Percentiles rank a stretch among this genome's conserved stretches.
phyloP scores from a whole-genome alignment of 139 green algal species.

The Chlorella sp. region DNA sequence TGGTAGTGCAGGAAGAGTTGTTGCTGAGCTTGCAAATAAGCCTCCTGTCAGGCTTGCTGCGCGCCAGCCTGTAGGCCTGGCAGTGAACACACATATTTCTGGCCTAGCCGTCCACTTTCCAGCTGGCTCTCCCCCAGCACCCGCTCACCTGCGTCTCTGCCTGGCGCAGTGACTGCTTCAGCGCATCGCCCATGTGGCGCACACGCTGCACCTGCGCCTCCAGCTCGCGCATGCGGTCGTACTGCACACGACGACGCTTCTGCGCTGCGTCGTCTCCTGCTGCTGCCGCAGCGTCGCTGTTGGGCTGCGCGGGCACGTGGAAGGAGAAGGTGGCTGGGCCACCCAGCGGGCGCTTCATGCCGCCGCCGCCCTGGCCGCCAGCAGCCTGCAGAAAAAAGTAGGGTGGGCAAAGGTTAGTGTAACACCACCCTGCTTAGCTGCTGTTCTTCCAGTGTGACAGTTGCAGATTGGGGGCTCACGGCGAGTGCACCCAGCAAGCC shows the following conservation, averaged over 20 bases:
- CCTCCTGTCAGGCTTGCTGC: too few relatives aligned
- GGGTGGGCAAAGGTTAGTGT: not conserved
- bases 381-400: not conserved
- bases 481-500: too few relatives aligned
- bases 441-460: too few relatives aligned
- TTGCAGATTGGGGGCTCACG: too few relatives aligned
- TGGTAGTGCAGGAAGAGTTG: not conserved
- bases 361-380: not conserved
- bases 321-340: conserved; percentile 18
- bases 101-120: too few relatives aligned
- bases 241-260: conserved; percentile 18
- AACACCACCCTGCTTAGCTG: too few relatives aligned
- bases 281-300: not conserved
- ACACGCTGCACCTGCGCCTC: conserved; percentile 31
- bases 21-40: not conserved
- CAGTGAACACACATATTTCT: too few relatives aligned
- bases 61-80: too few relatives aligned
- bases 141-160: not conserved
- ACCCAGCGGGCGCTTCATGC: conserved; percentile 4
- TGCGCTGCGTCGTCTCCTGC: not conserved
- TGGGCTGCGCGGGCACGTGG: not conserved
- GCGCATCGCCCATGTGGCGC: not conserved
- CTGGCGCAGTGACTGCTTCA: not conserved
- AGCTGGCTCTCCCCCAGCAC: not conserved
- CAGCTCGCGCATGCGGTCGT: conserved; percentile 35